Conservation (phyloP, 148 eudicot species). For the Arbutus unedo region DNA sequence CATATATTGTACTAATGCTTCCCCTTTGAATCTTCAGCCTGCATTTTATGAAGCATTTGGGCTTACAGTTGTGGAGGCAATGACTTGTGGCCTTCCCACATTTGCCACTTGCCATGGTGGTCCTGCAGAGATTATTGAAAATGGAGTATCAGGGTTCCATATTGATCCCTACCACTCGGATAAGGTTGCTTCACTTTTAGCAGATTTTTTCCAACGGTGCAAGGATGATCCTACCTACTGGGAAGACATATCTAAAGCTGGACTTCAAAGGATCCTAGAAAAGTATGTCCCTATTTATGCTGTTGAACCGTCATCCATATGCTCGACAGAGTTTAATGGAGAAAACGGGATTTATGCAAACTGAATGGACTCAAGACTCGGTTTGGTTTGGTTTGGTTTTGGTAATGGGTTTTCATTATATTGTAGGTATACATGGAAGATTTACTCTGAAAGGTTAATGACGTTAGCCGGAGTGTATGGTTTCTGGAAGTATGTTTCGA, state of each 20-base stretch:
- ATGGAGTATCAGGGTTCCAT: slow-evolving; percentile 85
- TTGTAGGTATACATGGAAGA: slow-evolving; percentile 93
- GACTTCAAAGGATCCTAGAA: slow-evolving; percentile 69
- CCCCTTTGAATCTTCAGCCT: slow-evolving; percentile 46
- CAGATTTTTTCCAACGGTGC: slow-evolving; percentile 56
- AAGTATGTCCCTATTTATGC: slow-evolving; percentile 47
- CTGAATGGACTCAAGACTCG: too few relatives aligned
- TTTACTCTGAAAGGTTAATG: slow-evolving; percentile 93
- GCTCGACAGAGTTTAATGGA: too few relatives aligned
- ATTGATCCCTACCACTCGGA: slow-evolving; percentile 96
- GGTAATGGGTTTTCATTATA: not conserved
- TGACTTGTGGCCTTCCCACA: slow-evolving; percentile 95
- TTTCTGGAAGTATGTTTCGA: slow-evolving; percentile 95
- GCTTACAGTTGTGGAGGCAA: slow-evolving; percentile 96
- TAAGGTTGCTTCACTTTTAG: slow-evolving; percentile 53
- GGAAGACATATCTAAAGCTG: slow-evolving; percentile 58
- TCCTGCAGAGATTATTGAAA: slow-evolving; percentile 87
- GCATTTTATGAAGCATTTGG: slow-evolving; percentile 98
- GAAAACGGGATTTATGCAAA: too few relatives aligned
- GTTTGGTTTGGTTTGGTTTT: too few relatives aligned
- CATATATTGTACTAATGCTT: not conserved
- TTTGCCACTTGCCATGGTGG: slow-evolving; percentile 99
- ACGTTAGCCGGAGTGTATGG: slow-evolving; percentile 97
- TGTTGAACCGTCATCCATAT: not conserved
- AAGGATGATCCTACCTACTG: slow-evolving; percentile 61